phyloP scores from a whole-genome alignment of 2,329 filamentous ascomycete genomes.

The Colletotrichum abscissum region DNA sequence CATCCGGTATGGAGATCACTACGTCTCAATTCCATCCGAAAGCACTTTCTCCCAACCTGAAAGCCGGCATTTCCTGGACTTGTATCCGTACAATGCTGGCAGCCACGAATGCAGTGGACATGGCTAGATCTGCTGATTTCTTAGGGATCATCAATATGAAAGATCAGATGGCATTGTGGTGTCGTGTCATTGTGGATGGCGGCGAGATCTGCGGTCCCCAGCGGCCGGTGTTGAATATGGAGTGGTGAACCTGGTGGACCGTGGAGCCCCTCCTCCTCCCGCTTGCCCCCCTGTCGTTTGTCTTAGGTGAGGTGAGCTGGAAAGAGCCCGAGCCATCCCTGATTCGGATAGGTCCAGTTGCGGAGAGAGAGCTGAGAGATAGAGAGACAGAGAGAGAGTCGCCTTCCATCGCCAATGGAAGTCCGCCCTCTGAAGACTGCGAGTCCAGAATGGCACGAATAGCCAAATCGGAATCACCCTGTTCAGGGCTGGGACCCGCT shows the following conservation, averaged over 20 bases:
- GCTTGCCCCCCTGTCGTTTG: not conserved
- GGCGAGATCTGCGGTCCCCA: not conserved
- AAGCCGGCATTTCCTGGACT: not conserved
- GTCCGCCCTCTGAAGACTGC: not conserved
- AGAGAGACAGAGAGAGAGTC: not conserved
- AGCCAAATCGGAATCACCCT: not conserved
- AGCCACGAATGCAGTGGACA: not conserved
- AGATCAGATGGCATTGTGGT: not conserved
- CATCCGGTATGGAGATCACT: not conserved
- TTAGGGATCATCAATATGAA: not conserved
- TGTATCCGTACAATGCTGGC: not conserved
- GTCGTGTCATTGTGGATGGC: not conserved
- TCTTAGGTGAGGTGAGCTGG: slow-evolving; percentile 26
- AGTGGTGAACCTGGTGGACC: not conserved
- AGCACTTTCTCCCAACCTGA: not conserved
- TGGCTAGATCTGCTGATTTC: not conserved
- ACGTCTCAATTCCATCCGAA: not conserved
- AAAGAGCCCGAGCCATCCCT: slow-evolving; percentile 2
- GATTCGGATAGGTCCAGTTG: slow-evolving; percentile 4
- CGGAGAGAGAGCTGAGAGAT: not conserved
- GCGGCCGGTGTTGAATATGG: not conserved
- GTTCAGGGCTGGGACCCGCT: not conserved
- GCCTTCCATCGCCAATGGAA: not conserved
- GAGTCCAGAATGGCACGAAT: not conserved
- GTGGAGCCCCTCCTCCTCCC: not conserved